Percentiles rank a stretch among this genome's conserved stretches.
These are phyloP conservation scores for Rhizophagus clarus DNA, from an alignment of 192 early-diverging fungal genomes.

Conservation along the genomic window DNA sequence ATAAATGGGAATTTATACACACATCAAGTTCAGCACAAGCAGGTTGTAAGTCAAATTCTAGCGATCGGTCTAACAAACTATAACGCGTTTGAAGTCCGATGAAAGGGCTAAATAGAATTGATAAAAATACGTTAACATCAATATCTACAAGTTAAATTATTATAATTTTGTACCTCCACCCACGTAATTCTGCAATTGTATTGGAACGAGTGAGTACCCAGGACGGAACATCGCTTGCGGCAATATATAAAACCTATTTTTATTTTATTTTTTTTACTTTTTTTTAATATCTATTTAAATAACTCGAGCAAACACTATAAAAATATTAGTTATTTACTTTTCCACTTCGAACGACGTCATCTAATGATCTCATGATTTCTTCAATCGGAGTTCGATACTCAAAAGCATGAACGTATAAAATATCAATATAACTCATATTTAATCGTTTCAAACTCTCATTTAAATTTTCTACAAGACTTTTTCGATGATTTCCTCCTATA, in stretches of 20 bases:
- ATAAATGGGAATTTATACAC: slow-evolving; percentile 12
- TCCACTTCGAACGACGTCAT: slow-evolving; percentile 61
- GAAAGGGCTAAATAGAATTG: slow-evolving; percentile 29
- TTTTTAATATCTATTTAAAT: too few relatives aligned
- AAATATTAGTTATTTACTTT: slow-evolving; percentile 33
- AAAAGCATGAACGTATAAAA: slow-evolving; percentile 31
- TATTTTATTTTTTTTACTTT: too few relatives aligned
- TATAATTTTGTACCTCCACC: slow-evolving; percentile 1
- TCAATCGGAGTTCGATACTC: slow-evolving; percentile 50
- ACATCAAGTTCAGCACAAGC: slow-evolving; percentile 38
- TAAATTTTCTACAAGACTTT: slow-evolving; percentile 42
- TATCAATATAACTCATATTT: slow-evolving; percentile 33
- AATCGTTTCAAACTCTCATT: slow-evolving; percentile 47
- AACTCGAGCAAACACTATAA: too few relatives aligned
- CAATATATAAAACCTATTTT: slow-evolving; percentile 49
- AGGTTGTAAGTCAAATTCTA: too few relatives aligned
- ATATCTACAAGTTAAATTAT: neutral
- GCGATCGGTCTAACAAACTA: slow-evolving; percentile 38
- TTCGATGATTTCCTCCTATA: slow-evolving; percentile 27
- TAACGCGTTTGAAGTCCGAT: slow-evolving; percentile 43
- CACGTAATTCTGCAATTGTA: slow-evolving; percentile 37
- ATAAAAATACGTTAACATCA: neutral
- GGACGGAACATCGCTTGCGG: slow-evolving; percentile 32
- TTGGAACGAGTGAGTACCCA: slow-evolving; percentile 48
- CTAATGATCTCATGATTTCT: slow-evolving; percentile 61